Conservation (phyloP, 805 yeast genomes). For the Pichia paraexigua region DNA sequence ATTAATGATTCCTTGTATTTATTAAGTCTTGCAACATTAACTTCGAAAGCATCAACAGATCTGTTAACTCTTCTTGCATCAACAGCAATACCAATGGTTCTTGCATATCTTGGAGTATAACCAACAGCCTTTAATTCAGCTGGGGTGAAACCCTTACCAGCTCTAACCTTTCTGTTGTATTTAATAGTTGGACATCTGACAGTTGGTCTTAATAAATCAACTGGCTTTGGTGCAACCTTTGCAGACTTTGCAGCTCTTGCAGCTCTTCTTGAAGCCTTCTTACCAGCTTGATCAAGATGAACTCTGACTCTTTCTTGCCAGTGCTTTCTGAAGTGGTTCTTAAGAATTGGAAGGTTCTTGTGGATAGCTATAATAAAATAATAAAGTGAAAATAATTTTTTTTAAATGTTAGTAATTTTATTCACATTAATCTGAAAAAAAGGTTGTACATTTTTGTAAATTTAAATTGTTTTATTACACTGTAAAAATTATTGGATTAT, state of each 20-base stretch:
- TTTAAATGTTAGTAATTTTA: slow-evolving; percentile 16
- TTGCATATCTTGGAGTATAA: slow-evolving; percentile 87
- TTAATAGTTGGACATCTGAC: slow-evolving; percentile 98
- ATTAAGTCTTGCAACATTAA: slow-evolving; percentile 92
- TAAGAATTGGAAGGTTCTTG: slow-evolving; percentile 97
- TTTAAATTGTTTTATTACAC: background rate
- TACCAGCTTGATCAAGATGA: slow-evolving; percentile 99
- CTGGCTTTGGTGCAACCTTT: slow-evolving; percentile 93
- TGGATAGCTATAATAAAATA: slow-evolving; percentile 66
- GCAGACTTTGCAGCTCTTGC: slow-evolving; percentile 94
- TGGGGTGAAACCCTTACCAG: slow-evolving; percentile 98
- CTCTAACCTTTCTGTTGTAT: slow-evolving; percentile 99
- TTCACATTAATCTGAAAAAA: background rate
- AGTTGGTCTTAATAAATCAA: slow-evolving; percentile 92
- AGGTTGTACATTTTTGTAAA: background rate
- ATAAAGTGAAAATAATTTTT: background rate
- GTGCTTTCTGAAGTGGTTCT: slow-evolving; percentile 99
- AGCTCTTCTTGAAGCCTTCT: slow-evolving; percentile 94
- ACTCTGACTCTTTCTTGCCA: slow-evolving; percentile 99
- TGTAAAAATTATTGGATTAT: background rate
- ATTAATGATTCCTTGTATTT: slow-evolving; percentile 95
- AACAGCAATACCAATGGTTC: slow-evolving; percentile 97
- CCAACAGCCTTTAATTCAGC: slow-evolving; percentile 99
- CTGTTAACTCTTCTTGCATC: slow-evolving; percentile 99
- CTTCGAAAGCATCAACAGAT: slow-evolving; percentile 89